Percentiles rank a stretch among this genome's conserved stretches.
Evolutionary conservation across 2,329 filamentous ascomycete species (phyloP).

Genomic region (Xylariaceae sp.): DNA sequence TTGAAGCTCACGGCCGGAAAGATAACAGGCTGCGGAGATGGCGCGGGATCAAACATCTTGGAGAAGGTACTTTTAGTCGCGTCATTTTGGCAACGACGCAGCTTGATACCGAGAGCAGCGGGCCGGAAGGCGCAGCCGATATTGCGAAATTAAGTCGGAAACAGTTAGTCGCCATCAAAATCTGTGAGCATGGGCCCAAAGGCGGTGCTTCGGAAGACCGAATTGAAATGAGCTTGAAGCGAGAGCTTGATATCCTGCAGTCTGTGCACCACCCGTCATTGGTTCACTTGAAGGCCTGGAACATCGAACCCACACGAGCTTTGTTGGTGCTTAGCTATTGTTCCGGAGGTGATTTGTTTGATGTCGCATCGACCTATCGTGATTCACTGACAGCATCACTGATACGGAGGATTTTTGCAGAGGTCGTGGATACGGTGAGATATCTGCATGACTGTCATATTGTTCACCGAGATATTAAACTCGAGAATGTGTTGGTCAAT

Average conservation of each 20-base stretch:
- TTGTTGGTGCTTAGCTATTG: conserved; percentile 89
- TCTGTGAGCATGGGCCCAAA: conserved; percentile 90
- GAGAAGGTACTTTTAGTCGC: conserved; percentile 92
- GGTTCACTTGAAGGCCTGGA: conserved; percentile 89
- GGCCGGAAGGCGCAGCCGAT: conserved; percentile 36
- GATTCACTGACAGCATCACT: conserved; percentile 66
- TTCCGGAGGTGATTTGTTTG: conserved; percentile 91
- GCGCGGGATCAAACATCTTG: conserved; percentile 75
- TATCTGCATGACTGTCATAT: conserved; percentile 85
- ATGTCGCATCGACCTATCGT: conserved; percentile 74
- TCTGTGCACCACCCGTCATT: conserved; percentile 84
- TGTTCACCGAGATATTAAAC: conserved; percentile 95
- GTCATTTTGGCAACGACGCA: conserved; percentile 89
- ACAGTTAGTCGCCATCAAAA: conserved; percentile 88
- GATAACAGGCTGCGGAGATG: conserved; percentile 73
- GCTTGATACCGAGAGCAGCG: conserved; percentile 43
- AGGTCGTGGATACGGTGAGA: conserved; percentile 78
- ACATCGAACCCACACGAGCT: conserved; percentile 76
- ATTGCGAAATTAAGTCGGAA: conserved; percentile 56
- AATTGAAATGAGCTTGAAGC: conserved; percentile 88
- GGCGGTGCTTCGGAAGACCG: conserved; percentile 91
- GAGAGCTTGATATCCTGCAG: conserved; percentile 92
- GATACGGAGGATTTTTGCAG: conserved; percentile 82
- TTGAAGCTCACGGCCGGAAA: conserved; percentile 64
- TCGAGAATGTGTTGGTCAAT: conserved; percentile 93